Base-by-base conservation (phyloP, 768 basidiomycete genomes). In the Hericium rajendrae region DNA sequence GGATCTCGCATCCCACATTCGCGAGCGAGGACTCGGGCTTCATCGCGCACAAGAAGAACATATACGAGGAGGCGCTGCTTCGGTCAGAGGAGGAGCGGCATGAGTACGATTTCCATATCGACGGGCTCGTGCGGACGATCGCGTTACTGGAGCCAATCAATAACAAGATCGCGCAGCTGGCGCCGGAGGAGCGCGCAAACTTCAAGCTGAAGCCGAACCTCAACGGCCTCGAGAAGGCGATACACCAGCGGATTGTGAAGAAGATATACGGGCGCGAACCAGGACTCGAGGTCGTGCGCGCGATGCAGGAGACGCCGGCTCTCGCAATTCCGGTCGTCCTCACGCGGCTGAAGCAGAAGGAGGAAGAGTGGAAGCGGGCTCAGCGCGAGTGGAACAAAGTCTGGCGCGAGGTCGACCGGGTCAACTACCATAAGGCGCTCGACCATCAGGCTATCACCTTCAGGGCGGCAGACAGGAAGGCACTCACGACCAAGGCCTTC, bases 361-460 rank as follows among this genome's bases (percentile, higher is more conserved):
- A 98, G 68, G 93, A 93, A 59, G 95, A 98, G 68, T 99, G 97
- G 97, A 97, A 94, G 72, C 80, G 93, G 20, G 95, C 93, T 16
- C 93, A 97, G 69, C 72, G 93, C 54, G 97, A 97, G 72, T 99
- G 97, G 97, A 97, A 97, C 73, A 91, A 95, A 69, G 89, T 97
- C 53, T 99, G 97, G 97, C 76, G 94, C 53, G 95, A 97, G 72
- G 91, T 95, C 28, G 92, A 98, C 64, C 90, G 91, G 26, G 79
- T 90, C 64, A 98, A 98, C 72, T 97, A 90, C 67, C 81, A 85
- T 72, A 94, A 93, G 76, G 87, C 89, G 54, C 78, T 98, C 65
- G 95, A 99, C 68, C 91, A 95, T 65, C 92, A 94, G 68, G 90
- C 85, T 9, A 88, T 95, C 67, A 80, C 81, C 52, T 97, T 94